A percentile compares a stretch with the other conserved stretches of the same genome.
Conservation (phyloP, 306 rosid genomes). For the Castanea mollissima region DNA sequence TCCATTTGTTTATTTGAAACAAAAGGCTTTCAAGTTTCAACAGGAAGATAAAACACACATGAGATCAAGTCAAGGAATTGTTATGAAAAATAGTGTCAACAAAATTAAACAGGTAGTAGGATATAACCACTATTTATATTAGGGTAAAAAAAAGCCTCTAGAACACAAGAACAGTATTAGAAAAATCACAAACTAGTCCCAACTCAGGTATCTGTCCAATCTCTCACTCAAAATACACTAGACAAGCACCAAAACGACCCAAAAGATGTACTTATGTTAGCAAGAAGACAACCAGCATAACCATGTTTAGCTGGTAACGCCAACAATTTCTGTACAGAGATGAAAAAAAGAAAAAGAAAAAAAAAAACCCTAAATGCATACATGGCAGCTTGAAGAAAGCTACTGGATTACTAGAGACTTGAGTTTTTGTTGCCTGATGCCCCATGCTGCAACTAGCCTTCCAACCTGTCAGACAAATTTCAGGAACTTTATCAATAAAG, state of each 20-base stretch:
- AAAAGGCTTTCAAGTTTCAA: neutral
- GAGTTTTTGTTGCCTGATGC: neutral
- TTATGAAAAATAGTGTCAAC: neutral
- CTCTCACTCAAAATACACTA: neutral
- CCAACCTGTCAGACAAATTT: neutral
- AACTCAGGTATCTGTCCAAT: neutral
- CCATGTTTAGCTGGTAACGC: neutral
- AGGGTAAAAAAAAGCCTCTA: neutral
- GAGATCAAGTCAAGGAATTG: neutral
- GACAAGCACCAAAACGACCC: neutral
- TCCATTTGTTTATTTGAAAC: no score
- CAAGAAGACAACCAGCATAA: neutral
- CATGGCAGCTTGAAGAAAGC: neutral
- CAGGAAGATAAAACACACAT: neutral
- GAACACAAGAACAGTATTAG: neutral
- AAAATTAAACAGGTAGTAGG: neutral
- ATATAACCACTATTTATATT: neutral
- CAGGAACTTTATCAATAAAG: neutral
- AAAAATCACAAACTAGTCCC: neutral
- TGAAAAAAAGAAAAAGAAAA: no score
- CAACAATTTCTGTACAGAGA: neutral
- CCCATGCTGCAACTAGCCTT: neutral
- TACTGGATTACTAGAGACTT: no score
- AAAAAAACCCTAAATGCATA: neutral
- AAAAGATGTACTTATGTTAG: neutral